Evolutionary conservation across 345 rosid genomes (phyloP).

Genomic region (Salix caprea): DNA sequence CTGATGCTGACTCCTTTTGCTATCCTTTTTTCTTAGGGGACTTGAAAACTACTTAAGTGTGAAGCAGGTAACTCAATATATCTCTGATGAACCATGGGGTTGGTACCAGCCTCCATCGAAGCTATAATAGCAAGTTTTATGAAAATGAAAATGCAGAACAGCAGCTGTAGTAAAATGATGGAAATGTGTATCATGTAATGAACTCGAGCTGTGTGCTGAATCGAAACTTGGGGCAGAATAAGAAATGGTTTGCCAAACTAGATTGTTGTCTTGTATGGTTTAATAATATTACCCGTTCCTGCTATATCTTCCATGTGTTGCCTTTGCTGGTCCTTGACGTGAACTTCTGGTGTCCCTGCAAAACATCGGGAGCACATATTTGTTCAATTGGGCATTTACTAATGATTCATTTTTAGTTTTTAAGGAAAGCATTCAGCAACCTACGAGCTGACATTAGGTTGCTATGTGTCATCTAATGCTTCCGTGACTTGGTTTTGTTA

Average conservation of each 20-base stretch:
- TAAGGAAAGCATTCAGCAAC: not conserved
- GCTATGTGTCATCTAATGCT: not conserved
- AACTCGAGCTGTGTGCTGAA: not conserved
- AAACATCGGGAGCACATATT: not conserved
- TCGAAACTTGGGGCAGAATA: not conserved
- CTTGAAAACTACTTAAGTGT: constrained; percentile 82
- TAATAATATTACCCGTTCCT: not conserved
- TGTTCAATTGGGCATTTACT: not conserved
- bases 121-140: constrained; percentile 35
- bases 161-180: not conserved
- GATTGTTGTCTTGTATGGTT: not conserved
- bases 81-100: constrained; percentile 83
- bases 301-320: not conserved
- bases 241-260: not conserved
- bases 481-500: not conserved
- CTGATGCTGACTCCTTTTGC: not conserved
- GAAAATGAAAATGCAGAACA: not conserved
- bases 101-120: constrained; percentile 83
- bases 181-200: not conserved
- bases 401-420: not conserved
- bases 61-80: constrained; percentile 85
- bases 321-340: not conserved
- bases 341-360: not conserved
- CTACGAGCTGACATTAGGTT: not conserved
- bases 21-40: constrained; percentile 50